These are phyloP conservation scores for Dioscorea alata DNA, from an alignment of 106 monocot genomes.

Conservation along the genomic window DNA sequence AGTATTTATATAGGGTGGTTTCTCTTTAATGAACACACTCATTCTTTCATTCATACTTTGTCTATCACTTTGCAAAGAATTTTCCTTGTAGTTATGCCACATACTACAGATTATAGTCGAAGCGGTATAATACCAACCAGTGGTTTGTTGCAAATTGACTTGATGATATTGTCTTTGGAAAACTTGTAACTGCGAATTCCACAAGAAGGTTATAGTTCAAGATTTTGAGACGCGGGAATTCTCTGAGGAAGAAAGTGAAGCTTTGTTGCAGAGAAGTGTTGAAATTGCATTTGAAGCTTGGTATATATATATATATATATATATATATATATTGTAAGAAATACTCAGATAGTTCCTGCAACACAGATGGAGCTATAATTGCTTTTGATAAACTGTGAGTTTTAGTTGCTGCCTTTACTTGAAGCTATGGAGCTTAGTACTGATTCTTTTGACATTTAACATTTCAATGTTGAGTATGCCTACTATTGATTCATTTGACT, in stretches of 20 bases:
- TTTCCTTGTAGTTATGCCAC: no score
- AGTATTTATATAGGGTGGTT: no score
- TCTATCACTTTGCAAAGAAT: no score
- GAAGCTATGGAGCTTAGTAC: slow-evolving; percentile 82
- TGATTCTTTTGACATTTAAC: background rate
- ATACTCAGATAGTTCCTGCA: slow-evolving; percentile 2
- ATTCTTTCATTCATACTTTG: no score
- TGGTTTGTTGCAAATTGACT: background rate
- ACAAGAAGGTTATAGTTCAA: slow-evolving; percentile 72
- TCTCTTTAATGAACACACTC: no score
- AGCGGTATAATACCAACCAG: slow-evolving; percentile 93
- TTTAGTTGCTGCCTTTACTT: slow-evolving; percentile 81
- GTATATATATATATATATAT: no score
- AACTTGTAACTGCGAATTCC: background rate
- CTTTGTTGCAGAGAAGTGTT: slow-evolving; percentile 67
- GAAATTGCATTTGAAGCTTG: slow-evolving; percentile 89
- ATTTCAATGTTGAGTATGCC: background rate
- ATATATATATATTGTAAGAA: slow-evolving; percentile 36
- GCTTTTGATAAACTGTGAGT: slow-evolving; percentile 21
- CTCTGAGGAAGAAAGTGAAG: slow-evolving; percentile 74
- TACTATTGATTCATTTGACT: background rate
- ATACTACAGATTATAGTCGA: no score
- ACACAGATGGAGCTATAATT: background rate
- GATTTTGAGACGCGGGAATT: slow-evolving; percentile 72
- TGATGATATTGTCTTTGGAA: background rate